Evolutionary conservation across 164 flowering plant genomes (phyloP).

Genomic region (Houttuynia cordata): DNA sequence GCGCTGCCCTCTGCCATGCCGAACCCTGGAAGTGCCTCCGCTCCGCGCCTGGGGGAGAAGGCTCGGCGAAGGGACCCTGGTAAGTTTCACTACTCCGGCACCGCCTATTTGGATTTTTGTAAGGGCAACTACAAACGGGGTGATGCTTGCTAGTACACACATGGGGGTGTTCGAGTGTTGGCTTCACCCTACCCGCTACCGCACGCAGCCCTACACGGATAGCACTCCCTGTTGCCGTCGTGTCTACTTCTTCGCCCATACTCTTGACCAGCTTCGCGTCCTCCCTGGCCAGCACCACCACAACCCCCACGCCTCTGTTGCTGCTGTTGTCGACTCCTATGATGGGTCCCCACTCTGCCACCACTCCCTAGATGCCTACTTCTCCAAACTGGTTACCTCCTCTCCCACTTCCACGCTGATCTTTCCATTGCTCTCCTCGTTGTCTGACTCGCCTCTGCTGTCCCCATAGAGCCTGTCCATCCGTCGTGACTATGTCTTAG

Average conservation of each 20-base stretch:
- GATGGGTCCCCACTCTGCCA: slow-evolving; percentile 48
- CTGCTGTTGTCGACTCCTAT: slow-evolving; percentile 13
- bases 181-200: too few relatives aligned
- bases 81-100: slow-evolving; percentile 61
- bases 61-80: slow-evolving; percentile 82
- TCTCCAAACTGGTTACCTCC: slow-evolving; percentile 11
- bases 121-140: slow-evolving; percentile 71
- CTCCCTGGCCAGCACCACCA: too few relatives aligned
- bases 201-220: slow-evolving; percentile 88
- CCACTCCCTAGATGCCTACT: slow-evolving; percentile 20
- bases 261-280: slow-evolving; percentile 59
- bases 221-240: slow-evolving; percentile 52
- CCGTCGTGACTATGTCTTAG: slow-evolving; percentile 29
- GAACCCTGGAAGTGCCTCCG: slow-evolving; percentile 86
- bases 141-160: slow-evolving; percentile 72
- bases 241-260: slow-evolving; percentile 82
- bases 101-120: slow-evolving; percentile 74
- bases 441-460: slow-evolving; percentile 41
- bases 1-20: too few relatives aligned
- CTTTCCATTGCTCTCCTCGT: slow-evolving; percentile 35
- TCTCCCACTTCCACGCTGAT: slow-evolving; percentile 22
- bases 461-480: slow-evolving; percentile 26
- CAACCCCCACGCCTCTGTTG: slow-evolving; percentile 22
- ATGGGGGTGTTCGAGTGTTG: slow-evolving; percentile 92
- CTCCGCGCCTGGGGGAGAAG: slow-evolving; percentile 90